Conservation (phyloP, 2,329 filamentous ascomycete genomes). For the Talaromyces sp. region DNA sequence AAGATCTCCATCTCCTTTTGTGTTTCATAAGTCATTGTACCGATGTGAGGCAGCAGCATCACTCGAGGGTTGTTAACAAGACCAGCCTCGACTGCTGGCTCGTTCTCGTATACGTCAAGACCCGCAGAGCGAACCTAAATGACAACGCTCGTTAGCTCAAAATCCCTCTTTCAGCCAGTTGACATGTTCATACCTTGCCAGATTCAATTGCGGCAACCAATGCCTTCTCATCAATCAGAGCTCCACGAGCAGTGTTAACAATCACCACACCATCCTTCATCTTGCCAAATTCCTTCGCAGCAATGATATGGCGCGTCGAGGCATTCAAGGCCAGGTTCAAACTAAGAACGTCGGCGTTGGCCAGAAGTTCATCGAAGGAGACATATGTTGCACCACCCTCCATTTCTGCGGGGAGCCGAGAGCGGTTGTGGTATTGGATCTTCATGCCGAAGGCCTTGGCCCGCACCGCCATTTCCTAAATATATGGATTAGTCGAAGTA, state of each 20-base stretch:
- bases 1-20: slow-evolving; percentile 65
- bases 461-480: slow-evolving; percentile 49
- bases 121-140: slow-evolving; percentile 46
- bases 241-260: slow-evolving; percentile 50
- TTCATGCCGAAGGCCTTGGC: slow-evolving; percentile 51
- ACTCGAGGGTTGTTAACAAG: slow-evolving; percentile 46
- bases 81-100: slow-evolving; percentile 52
- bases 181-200: slow-evolving; percentile 40
- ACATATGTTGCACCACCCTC: slow-evolving; percentile 49
- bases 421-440: slow-evolving; percentile 52
- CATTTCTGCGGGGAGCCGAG: slow-evolving; percentile 42
- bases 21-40: slow-evolving; percentile 62
- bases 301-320: slow-evolving; percentile 51
- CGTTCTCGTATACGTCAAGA: slow-evolving; percentile 52
- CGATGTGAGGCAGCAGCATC: slow-evolving; percentile 64
- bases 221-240: slow-evolving; percentile 51
- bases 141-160: neutral
- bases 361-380: slow-evolving; percentile 50
- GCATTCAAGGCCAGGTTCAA: slow-evolving; percentile 50
- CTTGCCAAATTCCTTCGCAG: slow-evolving; percentile 47
- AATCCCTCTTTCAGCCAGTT: neutral
- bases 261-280: slow-evolving; percentile 51
- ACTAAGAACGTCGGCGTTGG: slow-evolving; percentile 50
- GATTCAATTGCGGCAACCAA: slow-evolving; percentile 48
- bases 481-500: neutral